These are phyloP conservation scores for Rutidosis leptorrhynchoides DNA, from an alignment of 129 eudicot genomes.

Conservation along the genomic window DNA sequence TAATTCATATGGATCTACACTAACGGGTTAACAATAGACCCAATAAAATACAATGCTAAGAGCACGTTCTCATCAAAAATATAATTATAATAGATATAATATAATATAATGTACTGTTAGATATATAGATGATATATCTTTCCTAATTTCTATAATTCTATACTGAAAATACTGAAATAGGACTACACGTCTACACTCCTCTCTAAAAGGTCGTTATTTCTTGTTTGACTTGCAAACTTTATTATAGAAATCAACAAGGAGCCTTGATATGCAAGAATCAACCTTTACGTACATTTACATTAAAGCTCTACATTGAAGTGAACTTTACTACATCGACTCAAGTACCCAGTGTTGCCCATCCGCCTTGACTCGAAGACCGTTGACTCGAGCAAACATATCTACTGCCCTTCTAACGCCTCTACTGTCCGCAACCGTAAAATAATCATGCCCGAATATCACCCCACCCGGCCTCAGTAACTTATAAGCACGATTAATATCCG, in stretches of 20 bases:
- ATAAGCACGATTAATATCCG: constrained; percentile 64
- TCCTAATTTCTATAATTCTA: no score
- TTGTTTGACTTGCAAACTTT: no score
- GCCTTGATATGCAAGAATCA: constrained; percentile 6
- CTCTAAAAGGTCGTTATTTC: background rate
- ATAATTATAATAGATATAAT: no score
- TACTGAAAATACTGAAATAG: no score
- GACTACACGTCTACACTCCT: background rate
- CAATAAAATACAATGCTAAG: no score
- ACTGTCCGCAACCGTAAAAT: constrained; percentile 47
- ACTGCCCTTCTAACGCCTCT: constrained; percentile 70
- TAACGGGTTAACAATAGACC: no score
- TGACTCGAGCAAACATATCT: constrained; percentile 57
- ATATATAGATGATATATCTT: no score
- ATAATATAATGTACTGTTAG: no score
- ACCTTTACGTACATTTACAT: constrained; percentile 23
- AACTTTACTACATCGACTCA: constrained; percentile 20
- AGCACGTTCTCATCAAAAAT: no score
- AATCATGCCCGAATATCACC: constrained; percentile 73
- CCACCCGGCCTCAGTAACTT: constrained; percentile 72
- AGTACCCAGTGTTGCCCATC: constrained; percentile 83
- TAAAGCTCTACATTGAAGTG: background rate
- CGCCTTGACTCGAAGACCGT: constrained; percentile 45
- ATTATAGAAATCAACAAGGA: background rate
- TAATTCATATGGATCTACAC: no score